Percentiles rank a stretch among this genome's conserved stretches.
These are phyloP conservation scores for Penicillium verhagenii DNA, from an alignment of 495 filamentous ascomycete genomes.

Conservation along the genomic window DNA sequence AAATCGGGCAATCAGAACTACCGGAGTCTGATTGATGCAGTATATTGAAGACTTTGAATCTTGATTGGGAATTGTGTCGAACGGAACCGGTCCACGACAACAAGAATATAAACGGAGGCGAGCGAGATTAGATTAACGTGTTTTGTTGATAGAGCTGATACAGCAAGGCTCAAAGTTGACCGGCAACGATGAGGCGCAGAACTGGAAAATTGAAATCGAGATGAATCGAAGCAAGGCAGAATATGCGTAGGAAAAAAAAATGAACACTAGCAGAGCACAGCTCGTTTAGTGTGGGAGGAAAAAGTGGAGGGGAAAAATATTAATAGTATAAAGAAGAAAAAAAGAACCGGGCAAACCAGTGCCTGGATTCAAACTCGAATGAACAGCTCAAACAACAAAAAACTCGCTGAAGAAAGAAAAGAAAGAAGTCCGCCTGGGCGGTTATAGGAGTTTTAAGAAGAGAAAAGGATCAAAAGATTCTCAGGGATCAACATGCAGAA, in stretches of 20 bases:
- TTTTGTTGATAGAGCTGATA: constrained; percentile 37
- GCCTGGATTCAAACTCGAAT: constrained; percentile 51
- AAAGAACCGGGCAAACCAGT: constrained; percentile 51
- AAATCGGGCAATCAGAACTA: constrained; percentile 20
- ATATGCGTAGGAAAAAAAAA: constrained; percentile 17
- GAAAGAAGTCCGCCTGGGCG: constrained; percentile 37
- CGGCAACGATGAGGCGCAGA: constrained; percentile 46
- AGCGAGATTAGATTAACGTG: constrained; percentile 62
- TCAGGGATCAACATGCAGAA: constrained; percentile 16
- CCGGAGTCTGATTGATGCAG: constrained; percentile 16
- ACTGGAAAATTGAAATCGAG: constrained; percentile 21
- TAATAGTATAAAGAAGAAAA: constrained; percentile 35
- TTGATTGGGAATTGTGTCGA: constrained; percentile 11
- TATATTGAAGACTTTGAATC: constrained; percentile 6
- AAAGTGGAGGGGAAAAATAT: constrained; percentile 24
- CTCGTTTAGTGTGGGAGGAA: constrained; percentile 29
- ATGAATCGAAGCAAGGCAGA: constrained; percentile 31
- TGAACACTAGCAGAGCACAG: constrained; percentile 46
- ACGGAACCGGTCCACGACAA: constrained; percentile 33
- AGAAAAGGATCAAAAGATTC: too few relatives aligned
- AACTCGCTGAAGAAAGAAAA: constrained; percentile 73
- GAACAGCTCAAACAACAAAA: constrained; percentile 65
- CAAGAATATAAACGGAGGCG: constrained; percentile 32
- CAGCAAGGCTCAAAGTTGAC: constrained; percentile 46
- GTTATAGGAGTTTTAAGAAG: constrained; percentile 38